These are phyloP conservation scores for Vigna mungo DNA, from an alignment of 306 rosid species.

Conservation along the genomic window DNA sequence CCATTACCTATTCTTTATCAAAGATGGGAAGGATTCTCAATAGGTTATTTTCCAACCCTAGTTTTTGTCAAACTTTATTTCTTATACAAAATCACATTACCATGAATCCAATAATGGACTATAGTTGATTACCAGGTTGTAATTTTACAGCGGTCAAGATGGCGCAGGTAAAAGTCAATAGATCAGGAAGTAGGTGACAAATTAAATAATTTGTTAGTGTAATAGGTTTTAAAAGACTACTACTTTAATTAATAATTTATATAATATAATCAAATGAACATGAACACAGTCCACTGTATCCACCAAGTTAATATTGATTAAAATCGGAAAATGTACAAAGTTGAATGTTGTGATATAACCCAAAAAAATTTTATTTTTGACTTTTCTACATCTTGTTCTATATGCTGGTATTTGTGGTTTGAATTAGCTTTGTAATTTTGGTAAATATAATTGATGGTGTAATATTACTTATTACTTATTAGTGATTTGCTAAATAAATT, in stretches of 20 bases:
- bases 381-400: not conserved
- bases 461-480: too few relatives aligned
- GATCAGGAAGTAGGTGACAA: not conserved
- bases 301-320: not conserved
- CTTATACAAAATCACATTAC: too few relatives aligned
- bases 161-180: not conserved
- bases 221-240: not conserved
- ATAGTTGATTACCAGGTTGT: not conserved
- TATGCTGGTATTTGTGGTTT: not conserved
- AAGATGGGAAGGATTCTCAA: too few relatives aligned
- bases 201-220: not conserved
- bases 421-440: not conserved
- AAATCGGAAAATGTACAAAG: not conserved
- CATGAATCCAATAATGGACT: too few relatives aligned
- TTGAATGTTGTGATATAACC: not conserved
- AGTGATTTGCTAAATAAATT: too few relatives aligned
- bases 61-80: too few relatives aligned
- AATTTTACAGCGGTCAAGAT: not conserved
- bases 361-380: not conserved
- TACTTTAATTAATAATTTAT: too few relatives aligned
- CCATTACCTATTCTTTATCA: too few relatives aligned
- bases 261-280: not conserved
- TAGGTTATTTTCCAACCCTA: too few relatives aligned
- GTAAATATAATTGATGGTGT: too few relatives aligned
- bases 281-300: not conserved